Conservation (phyloP, 768 basidiomycete species). For the Boletus vermiculosoides region DNA sequence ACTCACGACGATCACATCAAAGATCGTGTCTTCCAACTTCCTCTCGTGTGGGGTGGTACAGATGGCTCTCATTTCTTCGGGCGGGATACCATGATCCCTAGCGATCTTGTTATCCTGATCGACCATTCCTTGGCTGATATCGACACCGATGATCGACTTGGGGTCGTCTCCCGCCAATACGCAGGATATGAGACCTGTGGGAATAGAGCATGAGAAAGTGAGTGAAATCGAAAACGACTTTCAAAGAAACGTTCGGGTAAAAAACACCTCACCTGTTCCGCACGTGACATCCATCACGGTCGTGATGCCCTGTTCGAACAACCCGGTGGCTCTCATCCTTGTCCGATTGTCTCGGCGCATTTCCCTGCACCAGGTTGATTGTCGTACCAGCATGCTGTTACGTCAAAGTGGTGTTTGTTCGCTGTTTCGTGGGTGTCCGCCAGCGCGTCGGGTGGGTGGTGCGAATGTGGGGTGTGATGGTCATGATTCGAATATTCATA, state of each 20-base stretch:
- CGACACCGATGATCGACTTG: constrained; percentile 67
- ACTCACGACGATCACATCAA: constrained; percentile 72
- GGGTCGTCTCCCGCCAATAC: constrained; percentile 58
- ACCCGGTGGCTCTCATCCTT: constrained; percentile 36
- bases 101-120: constrained; percentile 62
- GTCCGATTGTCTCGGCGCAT: constrained; percentile 23
- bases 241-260: background rate
- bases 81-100: constrained; percentile 56
- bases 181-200: constrained; percentile 59
- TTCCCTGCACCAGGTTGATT: constrained; percentile 18
- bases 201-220: too few species aligned
- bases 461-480: background rate
- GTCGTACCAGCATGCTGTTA: constrained; percentile 26
- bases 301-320: constrained; percentile 56
- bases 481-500: background rate
- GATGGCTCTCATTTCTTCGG: constrained; percentile 67
- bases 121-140: constrained; percentile 71
- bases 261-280: constrained; percentile 50
- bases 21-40: constrained; percentile 52
- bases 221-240: background rate
- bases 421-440: constrained; percentile 19
- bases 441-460: background rate
- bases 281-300: constrained; percentile 73
- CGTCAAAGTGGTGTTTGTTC: constrained; percentile 28
- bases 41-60: constrained; percentile 42